Evolutionary conservation across 768 basidiomycete species (phyloP), one percentile per base, ranked within the genome.

Genomic region (Lactarius trivialis): DNA sequence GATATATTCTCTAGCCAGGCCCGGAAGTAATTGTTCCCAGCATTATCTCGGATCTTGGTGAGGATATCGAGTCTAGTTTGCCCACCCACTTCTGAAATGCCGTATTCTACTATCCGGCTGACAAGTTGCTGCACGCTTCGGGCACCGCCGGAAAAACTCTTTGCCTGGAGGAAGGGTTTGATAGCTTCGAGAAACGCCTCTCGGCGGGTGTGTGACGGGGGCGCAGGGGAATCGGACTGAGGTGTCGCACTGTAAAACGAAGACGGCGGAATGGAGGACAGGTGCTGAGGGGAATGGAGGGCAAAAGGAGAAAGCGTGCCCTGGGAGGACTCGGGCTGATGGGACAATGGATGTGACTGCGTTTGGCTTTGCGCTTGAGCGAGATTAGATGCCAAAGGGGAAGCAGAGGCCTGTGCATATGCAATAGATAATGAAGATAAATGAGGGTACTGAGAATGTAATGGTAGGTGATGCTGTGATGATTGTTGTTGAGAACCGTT

Each of bases 1-100:
- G 73, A 72, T 49, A 70, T n/a, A 71, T 89, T 91, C 71, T 91
- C 90, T 17, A 84, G 81, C 90, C 91, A 93, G 5, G 89, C 90
- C 48, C 89, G 84, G 71, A 89, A 92, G 70, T 93, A 93, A 68
- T 90, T 88, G 70, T 91, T 90, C 45, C 85, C 88, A 32, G 91
- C 91, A 53, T 85, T 83, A 72, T 93, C 90, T 65, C 91, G 81
- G 66, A 93, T 88, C 73, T 85, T 86, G 19, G 85, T 87, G 59
- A 93, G 74, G 57, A 93, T 86, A 71, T 93, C 89, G 58, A 88
- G 70, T 6, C 91, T 85, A 21, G 79, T 79, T n/a, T 75, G 62
- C 7, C 81, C 74, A 59, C 90, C 86, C 26, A 90, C 84, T 28
- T 90, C 86, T 53, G 77, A 70, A 19, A 80, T 73, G 34, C 88